These are phyloP conservation scores for Trametopsis cervina DNA, from an alignment of 768 basidiomycete genomes.

Conservation along the genomic window DNA sequence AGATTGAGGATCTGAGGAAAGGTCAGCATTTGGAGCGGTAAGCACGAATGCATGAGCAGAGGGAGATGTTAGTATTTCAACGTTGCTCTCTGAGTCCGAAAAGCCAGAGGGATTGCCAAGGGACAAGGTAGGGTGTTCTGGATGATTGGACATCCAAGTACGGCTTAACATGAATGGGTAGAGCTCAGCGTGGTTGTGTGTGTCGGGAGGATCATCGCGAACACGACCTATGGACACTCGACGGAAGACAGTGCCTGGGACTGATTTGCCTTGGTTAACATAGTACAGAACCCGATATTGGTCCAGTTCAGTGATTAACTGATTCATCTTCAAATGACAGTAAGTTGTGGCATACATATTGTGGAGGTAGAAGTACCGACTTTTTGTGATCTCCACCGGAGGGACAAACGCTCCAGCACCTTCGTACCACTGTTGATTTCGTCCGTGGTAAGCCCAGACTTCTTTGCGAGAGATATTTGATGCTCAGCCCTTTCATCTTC, in stretches of 20 bases:
- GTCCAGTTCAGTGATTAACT: background rate
- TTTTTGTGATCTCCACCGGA: background rate
- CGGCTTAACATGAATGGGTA: background rate
- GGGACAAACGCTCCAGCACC: background rate
- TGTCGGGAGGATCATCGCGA: background rate
- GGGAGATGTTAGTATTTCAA: background rate
- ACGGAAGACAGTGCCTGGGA: background rate
- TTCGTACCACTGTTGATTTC: background rate
- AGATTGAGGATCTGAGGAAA: background rate
- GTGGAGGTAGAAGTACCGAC: too few relatives aligned
- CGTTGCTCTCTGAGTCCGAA: background rate
- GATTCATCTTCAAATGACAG: conserved; percentile 1
- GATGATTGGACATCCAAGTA: background rate
- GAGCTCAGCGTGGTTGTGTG: background rate
- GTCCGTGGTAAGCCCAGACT: background rate
- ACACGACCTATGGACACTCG: background rate
- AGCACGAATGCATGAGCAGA: background rate
- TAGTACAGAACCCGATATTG: background rate
- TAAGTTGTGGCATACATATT: too few relatives aligned
- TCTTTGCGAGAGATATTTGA: background rate
- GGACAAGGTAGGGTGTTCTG: background rate
- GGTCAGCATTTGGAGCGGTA: background rate
- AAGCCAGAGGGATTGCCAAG: background rate
- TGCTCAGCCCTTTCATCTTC: background rate
- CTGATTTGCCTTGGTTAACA: background rate